Evolutionary conservation across 1,139 yeast genomes (phyloP).

Genomic region (Magnusiomyces tetraspermus): DNA sequence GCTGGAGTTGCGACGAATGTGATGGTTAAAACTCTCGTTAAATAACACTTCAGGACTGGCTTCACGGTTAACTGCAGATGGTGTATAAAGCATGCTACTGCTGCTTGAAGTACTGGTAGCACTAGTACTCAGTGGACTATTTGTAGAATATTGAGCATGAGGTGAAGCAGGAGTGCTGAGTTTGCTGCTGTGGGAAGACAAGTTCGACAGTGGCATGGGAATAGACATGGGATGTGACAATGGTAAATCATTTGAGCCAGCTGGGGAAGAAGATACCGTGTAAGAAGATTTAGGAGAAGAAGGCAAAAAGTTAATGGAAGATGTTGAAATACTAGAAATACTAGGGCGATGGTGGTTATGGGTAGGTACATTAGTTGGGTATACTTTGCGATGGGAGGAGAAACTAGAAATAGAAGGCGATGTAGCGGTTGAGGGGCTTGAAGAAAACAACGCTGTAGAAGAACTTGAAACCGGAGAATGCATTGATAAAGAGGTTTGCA

Average conservation of each 20-base stretch:
- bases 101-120: not conserved
- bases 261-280: constrained; percentile 10
- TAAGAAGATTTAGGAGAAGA: constrained; percentile 7
- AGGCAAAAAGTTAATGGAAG: constrained; percentile 8
- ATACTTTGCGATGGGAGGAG: constrained; percentile 13
- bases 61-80: constrained; percentile 22
- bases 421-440: constrained; percentile 16
- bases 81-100: constrained; percentile 12
- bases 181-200: not conserved
- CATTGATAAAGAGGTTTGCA: constrained; percentile 15
- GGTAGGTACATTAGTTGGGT: constrained; percentile 1
- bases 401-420: constrained; percentile 9
- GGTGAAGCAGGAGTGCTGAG: constrained; percentile 10
- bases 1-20: constrained; percentile 24
- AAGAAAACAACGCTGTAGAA: constrained; percentile 8
- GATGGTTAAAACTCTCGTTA: constrained; percentile 9
- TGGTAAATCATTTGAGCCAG: constrained; percentile 2
- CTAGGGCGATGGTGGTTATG: constrained; percentile 10
- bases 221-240: constrained; percentile 1
- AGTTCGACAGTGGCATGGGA: not conserved
- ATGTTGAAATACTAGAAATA: constrained; percentile 11
- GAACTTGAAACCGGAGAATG: constrained; percentile 15
- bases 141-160: not conserved
- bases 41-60: constrained; percentile 25
- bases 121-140: not conserved